A percentile compares a stretch with the other conserved stretches of the same genome.
Evolutionary conservation across 331 rosid genomes (phyloP).

Genomic region (Telfairia occidentalis): DNA sequence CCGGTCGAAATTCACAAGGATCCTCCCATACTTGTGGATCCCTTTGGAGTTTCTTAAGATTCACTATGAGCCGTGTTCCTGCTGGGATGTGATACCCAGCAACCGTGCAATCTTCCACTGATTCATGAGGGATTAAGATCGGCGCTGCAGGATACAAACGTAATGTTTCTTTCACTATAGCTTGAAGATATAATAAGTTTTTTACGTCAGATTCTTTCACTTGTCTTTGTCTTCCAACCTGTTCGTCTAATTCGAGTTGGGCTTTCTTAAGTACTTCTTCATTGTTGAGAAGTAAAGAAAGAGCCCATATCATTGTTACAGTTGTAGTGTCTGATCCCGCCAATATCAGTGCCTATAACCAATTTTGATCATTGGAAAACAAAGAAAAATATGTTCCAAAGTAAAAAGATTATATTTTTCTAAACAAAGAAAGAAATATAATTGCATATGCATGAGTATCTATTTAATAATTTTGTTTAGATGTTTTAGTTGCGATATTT

Average conservation of each 20-base stretch:
- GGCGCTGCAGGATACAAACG: slow-evolving; percentile 19
- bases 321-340: slow-evolving; percentile 5
- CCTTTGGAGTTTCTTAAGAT: slow-evolving; percentile 28
- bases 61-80: slow-evolving; percentile 29
- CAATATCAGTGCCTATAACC: slow-evolving; percentile 13
- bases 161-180: slow-evolving; percentile 16
- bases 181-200: slow-evolving; percentile 15
- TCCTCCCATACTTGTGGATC: slow-evolving; percentile 28
- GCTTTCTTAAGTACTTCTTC: neutral
- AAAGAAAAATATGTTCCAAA: no score
- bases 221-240: neutral
- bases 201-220: slow-evolving; percentile 13
- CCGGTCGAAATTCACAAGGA: slow-evolving; percentile 29
- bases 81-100: slow-evolving; percentile 18
- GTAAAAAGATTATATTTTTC: no score
- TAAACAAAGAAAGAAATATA: no score
- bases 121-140: neutral
- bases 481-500: no score
- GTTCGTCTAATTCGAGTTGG: neutral
- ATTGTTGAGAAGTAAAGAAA: neutral
- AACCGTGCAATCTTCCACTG: slow-evolving; percentile 20
- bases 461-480: no score
- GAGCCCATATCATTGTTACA: slow-evolving; percentile 18
- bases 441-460: no score
- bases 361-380: no score